Percentiles rank a stretch among this genome's conserved stretches.
phyloP scores from a whole-genome alignment of 202 grass and related monocot genomes.

The Setaria viridis region DNA sequence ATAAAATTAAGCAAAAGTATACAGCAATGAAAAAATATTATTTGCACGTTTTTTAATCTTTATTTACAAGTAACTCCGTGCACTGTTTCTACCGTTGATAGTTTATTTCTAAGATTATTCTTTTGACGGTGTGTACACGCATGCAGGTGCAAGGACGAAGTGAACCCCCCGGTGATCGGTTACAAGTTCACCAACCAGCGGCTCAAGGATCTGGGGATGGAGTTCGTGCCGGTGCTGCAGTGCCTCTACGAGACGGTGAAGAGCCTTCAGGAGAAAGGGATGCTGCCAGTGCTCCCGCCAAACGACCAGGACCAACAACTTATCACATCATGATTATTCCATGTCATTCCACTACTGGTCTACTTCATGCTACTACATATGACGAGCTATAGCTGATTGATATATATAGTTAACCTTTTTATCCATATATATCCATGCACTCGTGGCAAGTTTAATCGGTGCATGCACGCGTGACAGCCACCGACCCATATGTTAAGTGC shows the following conservation, averaged over 20 bases:
- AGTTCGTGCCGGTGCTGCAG: conserved; percentile 71
- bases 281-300: conserved; percentile 57
- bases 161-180: conserved; percentile 61
- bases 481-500: too few species aligned
- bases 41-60: too few species aligned
- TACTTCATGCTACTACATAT: too few species aligned
- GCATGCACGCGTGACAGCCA: too few species aligned
- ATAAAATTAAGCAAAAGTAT: too few species aligned
- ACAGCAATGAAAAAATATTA: too few species aligned
- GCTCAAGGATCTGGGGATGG: conserved; percentile 76
- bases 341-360: too few species aligned
- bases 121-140: background rate
- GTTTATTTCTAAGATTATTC: background rate
- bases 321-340: conserved; percentile 15
- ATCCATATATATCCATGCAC: too few species aligned
- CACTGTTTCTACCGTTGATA: background rate
- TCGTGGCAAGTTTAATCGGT: too few species aligned
- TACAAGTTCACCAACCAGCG: conserved; percentile 79
- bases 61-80: background rate
- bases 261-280: conserved; percentile 84
- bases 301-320: background rate
- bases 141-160: conserved; percentile 70
- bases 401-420: too few species aligned
- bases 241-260: conserved; percentile 76
- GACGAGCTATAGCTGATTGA: too few species aligned